Base-by-base conservation (phyloP, 2,329 filamentous ascomycete species). In the Graphilbum sp. region DNA sequence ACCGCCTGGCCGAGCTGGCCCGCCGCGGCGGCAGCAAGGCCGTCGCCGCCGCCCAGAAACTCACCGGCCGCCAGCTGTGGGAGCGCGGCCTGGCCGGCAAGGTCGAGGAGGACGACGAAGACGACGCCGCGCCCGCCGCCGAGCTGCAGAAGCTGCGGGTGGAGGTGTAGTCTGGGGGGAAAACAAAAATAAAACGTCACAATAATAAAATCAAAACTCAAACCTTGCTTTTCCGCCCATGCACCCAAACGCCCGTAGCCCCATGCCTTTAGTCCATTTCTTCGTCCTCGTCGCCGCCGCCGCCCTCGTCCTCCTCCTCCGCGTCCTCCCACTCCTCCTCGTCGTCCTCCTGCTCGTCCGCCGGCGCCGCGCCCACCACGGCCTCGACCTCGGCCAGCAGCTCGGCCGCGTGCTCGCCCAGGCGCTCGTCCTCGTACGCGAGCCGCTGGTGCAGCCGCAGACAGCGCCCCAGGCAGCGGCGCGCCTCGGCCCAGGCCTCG, bases 371-470 rank as follows among this genome's bases (percentile, higher is more conserved):
- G 4, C 77, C 78, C 3, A 87, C 61, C 49, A 75, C 75, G 41
- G 69, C 64, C 46, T 70, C 72, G 41, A 86, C 71, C 39, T 62
- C 64, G 31, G 63, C 61, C 32, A 85, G 59, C 33, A 92, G 63
- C 60, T 90, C 82, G 42, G 68, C 62, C 0, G 81, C 77, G 53
- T 92, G 84, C 42, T 81, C 75, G 37, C 75, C 75, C 20, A 92
- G 62, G 45, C 79, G 66, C 43, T 85, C 79, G 47, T 92, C 84
- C 54, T 92, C 87, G 54, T 95, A 96, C 37, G 88, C 76, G 49
- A 90, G 69, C 49, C 71, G 53, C 30, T 72, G 62, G 55, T 83
- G 96, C n/a, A 94, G 67, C 52, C 76, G 76, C 45, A 92, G 63
- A 52, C 84, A 83, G 50, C 81, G 82, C 41, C 73, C 75, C 34